phyloP scores from a whole-genome alignment of 768 basidiomycete species.

The Termitomyces sp. region DNA sequence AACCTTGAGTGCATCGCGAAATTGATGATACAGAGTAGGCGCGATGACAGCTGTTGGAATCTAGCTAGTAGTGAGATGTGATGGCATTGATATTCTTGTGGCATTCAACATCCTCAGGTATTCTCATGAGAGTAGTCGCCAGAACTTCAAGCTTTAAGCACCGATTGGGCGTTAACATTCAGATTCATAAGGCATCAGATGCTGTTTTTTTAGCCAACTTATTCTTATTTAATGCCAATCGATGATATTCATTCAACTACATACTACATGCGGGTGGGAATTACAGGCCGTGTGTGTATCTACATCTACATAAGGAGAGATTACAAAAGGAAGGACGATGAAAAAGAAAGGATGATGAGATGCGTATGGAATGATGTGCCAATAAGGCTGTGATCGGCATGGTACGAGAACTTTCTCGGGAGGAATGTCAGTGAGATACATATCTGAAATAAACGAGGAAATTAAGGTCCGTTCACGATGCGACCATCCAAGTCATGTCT shows the following conservation, averaged over 20 bases:
- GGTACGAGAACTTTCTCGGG: neutral
- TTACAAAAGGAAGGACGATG: neutral
- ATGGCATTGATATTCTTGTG: no score
- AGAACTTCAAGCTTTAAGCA: no score
- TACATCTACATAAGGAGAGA: neutral
- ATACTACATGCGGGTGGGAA: neutral
- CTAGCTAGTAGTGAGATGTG: no score
- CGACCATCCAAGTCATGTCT: neutral
- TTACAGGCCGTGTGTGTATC: neutral
- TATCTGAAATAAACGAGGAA: no score
- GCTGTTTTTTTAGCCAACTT: neutral
- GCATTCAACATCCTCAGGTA: no score
- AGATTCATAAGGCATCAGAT: neutral
- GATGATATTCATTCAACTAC: neutral
- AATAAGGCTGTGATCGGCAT: neutral
- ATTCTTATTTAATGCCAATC: neutral
- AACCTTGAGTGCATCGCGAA: no score
- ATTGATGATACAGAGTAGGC: no score
- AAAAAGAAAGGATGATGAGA: neutral
- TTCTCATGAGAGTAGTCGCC: no score
- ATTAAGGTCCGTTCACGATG: neutral
- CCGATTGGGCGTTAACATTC: no score
- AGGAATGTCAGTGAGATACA: neutral
- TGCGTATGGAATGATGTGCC: neutral
- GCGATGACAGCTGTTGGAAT: no score